These are phyloP conservation scores for Penicillium vulpinum DNA, from an alignment of 2,329 filamentous ascomycete genomes.

Conservation along the genomic window DNA sequence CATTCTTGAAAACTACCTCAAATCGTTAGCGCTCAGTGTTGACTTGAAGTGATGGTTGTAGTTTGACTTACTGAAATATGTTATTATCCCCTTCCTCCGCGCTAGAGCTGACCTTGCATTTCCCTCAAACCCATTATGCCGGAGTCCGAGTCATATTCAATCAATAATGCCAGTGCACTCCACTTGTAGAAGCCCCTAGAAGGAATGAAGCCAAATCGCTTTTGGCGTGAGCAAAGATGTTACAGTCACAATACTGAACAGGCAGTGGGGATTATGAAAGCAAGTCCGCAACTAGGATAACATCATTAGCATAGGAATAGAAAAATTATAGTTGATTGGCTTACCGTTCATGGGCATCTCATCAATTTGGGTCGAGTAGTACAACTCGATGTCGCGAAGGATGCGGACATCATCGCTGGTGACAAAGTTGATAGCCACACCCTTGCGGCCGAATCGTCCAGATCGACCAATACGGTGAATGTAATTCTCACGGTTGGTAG, in stretches of 20 bases:
- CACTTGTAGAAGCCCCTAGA: neutral
- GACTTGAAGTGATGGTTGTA: constrained; percentile 17
- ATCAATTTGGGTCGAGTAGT: constrained; percentile 99
- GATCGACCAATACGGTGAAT: constrained; percentile 99
- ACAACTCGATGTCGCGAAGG: constrained; percentile 99
- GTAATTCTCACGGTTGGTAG: constrained; percentile 99
- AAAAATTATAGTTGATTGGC: constrained; percentile 41
- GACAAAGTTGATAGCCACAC: constrained; percentile 99
- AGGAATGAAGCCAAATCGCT: constrained; percentile 2
- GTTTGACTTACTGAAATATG: constrained; percentile 19
- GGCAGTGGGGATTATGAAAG: constrained; percentile 32
- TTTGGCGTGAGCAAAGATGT: constrained; percentile 10
- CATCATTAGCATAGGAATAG: neutral
- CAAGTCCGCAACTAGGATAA: constrained; percentile 35
- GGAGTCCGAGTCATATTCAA: neutral
- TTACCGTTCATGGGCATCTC: constrained; percentile 98
- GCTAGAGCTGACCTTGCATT: constrained; percentile 24
- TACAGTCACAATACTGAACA: neutral
- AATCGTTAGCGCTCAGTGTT: neutral
- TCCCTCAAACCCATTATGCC: neutral
- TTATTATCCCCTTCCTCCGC: constrained; percentile 41
- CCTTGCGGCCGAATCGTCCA: constrained; percentile 99
- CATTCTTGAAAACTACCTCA: constrained; percentile 17
- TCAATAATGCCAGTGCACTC: neutral
- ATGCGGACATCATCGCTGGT: constrained; percentile 98